Conservation (phyloP, 345 rosid species). For the Conringia planisiliqua region DNA sequence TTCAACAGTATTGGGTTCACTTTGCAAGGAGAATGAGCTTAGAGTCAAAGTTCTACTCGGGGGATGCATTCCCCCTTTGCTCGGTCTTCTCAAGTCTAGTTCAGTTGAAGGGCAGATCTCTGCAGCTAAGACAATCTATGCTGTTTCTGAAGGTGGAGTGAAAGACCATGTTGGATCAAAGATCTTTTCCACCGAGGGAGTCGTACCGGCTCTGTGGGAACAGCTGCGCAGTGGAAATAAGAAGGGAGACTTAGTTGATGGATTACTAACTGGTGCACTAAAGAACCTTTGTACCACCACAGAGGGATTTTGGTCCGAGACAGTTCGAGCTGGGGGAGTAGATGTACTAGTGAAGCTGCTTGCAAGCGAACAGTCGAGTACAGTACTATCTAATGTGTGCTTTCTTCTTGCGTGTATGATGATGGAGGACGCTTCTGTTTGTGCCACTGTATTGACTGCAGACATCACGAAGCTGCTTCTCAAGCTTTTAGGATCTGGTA, state of each 20-base stretch:
- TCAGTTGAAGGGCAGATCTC: conserved; percentile 96
- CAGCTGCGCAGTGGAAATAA: conserved; percentile 67
- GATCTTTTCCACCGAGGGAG: conserved; percentile 99
- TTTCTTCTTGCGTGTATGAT: conserved; percentile 96
- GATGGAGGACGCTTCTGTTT: conserved; percentile 91
- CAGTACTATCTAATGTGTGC: conserved; percentile 77
- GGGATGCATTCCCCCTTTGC: conserved; percentile 99
- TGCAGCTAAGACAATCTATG: conserved; percentile 91
- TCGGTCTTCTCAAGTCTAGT: conserved; percentile 94
- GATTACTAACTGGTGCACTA: conserved; percentile 88
- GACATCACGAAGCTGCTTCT: conserved; percentile 86
- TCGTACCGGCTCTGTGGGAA: conserved; percentile 92
- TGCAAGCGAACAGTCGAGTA: conserved; percentile 65
- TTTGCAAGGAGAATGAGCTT: conserved; percentile 98
- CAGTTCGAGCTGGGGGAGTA: conserved; percentile 91
- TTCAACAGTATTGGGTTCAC: conserved; percentile 91
- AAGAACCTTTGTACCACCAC: conserved; percentile 87
- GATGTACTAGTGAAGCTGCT: conserved; percentile 97
- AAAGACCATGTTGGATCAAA: conserved; percentile 98
- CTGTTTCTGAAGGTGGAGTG: conserved; percentile 95
- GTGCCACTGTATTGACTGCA: conserved; percentile 77
- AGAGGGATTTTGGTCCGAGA: conserved; percentile 92
- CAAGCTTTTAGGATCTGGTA: conserved; percentile 85
- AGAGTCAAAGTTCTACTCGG: conserved; percentile 97
- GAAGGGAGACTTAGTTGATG: conserved; percentile 74